phyloP scores from a whole-genome alignment of 2,329 filamentous ascomycete genomes.

The Verticillium longisporum region DNA sequence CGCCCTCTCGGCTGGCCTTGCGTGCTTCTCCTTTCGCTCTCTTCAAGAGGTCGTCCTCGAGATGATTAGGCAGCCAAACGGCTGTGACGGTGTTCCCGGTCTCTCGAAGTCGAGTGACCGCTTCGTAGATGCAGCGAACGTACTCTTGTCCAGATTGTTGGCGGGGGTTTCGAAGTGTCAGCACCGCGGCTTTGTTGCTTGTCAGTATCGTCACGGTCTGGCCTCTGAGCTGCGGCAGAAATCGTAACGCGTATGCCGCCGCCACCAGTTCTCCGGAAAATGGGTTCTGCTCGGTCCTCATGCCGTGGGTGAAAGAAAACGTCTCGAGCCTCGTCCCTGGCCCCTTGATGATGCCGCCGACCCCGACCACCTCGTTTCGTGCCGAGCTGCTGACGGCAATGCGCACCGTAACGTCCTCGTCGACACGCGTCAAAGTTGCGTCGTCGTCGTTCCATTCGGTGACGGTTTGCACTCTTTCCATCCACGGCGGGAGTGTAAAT shows the following conservation, averaged over 20 bases:
- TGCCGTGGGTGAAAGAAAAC: conserved; percentile 13
- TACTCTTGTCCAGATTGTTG: conserved; percentile 14
- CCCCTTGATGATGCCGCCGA: conserved; percentile 6
- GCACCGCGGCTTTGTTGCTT: conserved; percentile 11
- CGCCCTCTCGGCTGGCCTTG: background rate
- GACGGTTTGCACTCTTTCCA: background rate
- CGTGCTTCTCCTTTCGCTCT: background rate
- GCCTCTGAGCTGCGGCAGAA: conserved; percentile 3
- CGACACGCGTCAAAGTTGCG: background rate
- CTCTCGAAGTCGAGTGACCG: conserved; percentile 3
- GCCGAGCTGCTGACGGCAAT: conserved; percentile 8
- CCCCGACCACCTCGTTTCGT: conserved; percentile 12
- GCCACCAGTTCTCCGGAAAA: conserved; percentile 12
- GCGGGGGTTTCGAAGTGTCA: conserved; percentile 9
- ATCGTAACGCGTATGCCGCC: conserved; percentile 9
- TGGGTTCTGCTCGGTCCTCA: conserved; percentile 13
- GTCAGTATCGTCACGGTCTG: conserved; percentile 8
- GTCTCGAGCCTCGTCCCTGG: conserved; percentile 2
- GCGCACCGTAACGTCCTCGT: background rate
- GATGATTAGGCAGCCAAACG: background rate
- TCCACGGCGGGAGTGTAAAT: background rate
- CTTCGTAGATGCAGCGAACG: conserved; percentile 12
- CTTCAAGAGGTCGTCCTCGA: background rate
- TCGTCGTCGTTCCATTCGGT: background rate
- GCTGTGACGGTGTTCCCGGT: background rate